These are phyloP conservation scores for Arthrobotrys entomopaga DNA, from an alignment of 2,329 filamentous ascomycete genomes.

Conservation along the genomic window DNA sequence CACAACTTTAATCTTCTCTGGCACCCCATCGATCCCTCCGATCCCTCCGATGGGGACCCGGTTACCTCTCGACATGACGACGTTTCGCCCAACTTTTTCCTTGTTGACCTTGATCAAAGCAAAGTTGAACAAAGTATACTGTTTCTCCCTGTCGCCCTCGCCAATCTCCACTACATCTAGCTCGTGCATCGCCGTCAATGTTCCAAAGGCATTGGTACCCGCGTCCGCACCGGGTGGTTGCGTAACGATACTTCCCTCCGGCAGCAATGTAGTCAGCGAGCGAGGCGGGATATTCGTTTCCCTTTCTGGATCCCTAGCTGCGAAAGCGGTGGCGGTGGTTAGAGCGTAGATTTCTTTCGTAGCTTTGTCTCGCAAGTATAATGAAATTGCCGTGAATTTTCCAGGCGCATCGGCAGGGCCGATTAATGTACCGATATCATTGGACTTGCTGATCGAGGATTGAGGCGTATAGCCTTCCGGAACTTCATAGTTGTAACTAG, in stretches of 20 bases:
- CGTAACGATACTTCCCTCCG: conserved; percentile 43
- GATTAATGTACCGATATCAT: conserved; percentile 39
- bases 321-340: conserved; percentile 42
- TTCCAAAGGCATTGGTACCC: conserved; percentile 34
- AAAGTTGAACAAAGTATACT: conserved; percentile 33
- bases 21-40: conserved; percentile 13
- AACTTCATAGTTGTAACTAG: conserved; percentile 46
- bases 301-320: conserved; percentile 33
- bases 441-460: conserved; percentile 8
- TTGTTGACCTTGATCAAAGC: conserved; percentile 45
- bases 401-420: conserved; percentile 40
- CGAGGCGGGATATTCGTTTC: conserved; percentile 46
- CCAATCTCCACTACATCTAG: conserved; percentile 30
- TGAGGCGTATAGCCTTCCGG: conserved; percentile 10
- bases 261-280: conserved; percentile 27
- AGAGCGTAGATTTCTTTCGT: conserved; percentile 30
- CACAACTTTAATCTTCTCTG: conserved; percentile 27
- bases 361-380: conserved; percentile 39
- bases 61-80: conserved; percentile 21
- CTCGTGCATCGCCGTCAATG: conserved; percentile 37
- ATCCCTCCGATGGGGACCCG: conserved; percentile 9
- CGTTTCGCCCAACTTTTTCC: conserved; percentile 28
- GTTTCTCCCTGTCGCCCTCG: neutral
- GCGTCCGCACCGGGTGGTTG: conserved; percentile 20
- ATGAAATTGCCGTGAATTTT: conserved; percentile 31